Conservation (phyloP, 1,284 basidiomycete genomes). For the Tilletia setariae region DNA sequence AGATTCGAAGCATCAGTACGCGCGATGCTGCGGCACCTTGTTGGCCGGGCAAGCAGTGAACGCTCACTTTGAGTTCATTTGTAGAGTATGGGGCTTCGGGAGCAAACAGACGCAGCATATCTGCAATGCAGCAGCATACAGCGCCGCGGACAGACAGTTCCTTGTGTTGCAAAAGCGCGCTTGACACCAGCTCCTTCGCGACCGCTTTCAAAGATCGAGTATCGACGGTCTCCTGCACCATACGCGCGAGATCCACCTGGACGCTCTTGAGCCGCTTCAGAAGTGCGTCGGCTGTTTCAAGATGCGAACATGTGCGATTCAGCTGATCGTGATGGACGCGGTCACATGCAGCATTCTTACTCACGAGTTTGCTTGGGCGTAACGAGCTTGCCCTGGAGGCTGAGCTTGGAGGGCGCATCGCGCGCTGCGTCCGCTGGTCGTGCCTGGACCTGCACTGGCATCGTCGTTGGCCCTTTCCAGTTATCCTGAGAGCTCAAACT, state of each 20-base stretch:
- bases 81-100: conserved; percentile 94
- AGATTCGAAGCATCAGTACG: background rate
- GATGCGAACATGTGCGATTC: background rate
- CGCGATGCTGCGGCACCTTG: background rate
- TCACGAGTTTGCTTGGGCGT: background rate
- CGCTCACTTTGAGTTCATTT: conserved; percentile 65
- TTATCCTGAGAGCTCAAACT: no score
- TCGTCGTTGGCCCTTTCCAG: background rate
- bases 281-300: background rate
- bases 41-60: background rate
- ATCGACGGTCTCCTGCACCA: conserved; percentile 86
- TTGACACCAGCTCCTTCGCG: conserved; percentile 75
- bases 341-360: background rate
- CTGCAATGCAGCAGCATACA: conserved; percentile 88
- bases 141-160: conserved; percentile 91
- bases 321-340: background rate
- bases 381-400: background rate
- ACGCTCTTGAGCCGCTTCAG: conserved; percentile 57
- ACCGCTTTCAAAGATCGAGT: conserved; percentile 67
- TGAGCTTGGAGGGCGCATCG: background rate
- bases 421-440: no score
- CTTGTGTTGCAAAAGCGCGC: conserved; percentile 81
- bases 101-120: conserved; percentile 87
- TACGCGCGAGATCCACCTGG: conserved; percentile 72
- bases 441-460: conserved; percentile 14